Evolutionary conservation across 495 filamentous ascomycete genomes (phyloP), one percentile per base, ranked within the genome.

Genomic region (Immersiella caudata): DNA sequence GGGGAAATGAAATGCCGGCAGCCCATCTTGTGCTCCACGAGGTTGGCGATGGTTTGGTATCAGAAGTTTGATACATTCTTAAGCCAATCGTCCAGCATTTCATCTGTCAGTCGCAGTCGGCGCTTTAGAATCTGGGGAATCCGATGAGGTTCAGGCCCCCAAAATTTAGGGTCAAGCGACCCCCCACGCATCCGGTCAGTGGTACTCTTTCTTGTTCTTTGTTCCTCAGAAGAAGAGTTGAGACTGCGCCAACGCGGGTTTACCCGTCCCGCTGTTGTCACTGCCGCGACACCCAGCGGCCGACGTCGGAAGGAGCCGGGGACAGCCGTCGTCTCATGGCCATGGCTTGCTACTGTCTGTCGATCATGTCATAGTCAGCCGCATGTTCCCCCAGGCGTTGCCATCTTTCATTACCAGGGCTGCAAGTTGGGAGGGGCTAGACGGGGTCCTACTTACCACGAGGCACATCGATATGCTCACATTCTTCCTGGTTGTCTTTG

Each of bases 111-210:
- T 33, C 54, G 11, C 40, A 46, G n/a, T n/a, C n/a, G n/a, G 40
- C 40, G 11, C 5, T 46, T 59, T 2, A 14, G 2, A 59, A 59
- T n/a, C 18, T 35, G 24, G 25, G 40, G 63, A 57, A 64, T 20
- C 52, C 57, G 29, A 21, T 29, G 62, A 65, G 33, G 22, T 24
- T 56, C 20, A 29, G 63, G n/a, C 36, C 35, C 20, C 21, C 29
- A 36, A 18, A 35, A 24, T 57, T 65, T 29, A 58, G 63, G 63
- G 63, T 65, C 29, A 29, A 50, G 21, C 21, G 63, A 65, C 57
- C 63, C 63, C 63, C 63, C 63, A 65, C 63, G 26, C 27, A 6
- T 46, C 51, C 29, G 24, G 26, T 21, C 40, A 18, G 11, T 18
- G 40, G 16, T 25, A 11, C 51, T 21, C 49, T 35, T 33, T 18